A percentile compares a stretch with the other conserved stretches of the same genome.
These are phyloP conservation scores for Parietaria judaica DNA, from an alignment of 306 rosid species.

Conservation along the genomic window DNA sequence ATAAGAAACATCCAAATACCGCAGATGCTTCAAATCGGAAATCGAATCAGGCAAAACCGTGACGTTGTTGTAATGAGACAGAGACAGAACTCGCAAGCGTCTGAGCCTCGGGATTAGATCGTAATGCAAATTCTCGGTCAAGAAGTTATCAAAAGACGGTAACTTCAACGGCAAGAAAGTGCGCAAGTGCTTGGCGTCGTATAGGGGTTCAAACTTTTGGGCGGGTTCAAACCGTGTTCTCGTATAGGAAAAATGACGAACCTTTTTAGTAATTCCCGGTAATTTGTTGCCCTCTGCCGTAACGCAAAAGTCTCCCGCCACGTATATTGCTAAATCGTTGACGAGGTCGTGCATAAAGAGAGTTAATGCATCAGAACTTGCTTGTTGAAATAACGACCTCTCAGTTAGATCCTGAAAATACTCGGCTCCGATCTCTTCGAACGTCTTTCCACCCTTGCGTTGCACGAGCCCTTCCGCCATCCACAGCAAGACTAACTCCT, in stretches of 20 bases:
- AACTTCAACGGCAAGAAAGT: not conserved
- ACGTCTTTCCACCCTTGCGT: not conserved
- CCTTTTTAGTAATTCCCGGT: not conserved
- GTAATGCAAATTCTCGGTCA: not conserved
- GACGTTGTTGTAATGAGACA: not conserved
- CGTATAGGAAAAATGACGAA: conserved; percentile 23
- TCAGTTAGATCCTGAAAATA: conserved; percentile 13
- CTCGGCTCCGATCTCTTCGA: conserved; percentile 19
- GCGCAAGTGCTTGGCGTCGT: not conserved
- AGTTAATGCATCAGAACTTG: not conserved
- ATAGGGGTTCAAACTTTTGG: not conserved
- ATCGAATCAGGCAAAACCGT: conserved; percentile 2
- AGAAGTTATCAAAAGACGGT: not conserved
- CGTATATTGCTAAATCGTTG: conserved; percentile 22
- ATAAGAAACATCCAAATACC: conserved; percentile 13
- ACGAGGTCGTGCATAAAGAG: conserved; percentile 36
- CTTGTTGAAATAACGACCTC: conserved; percentile 4
- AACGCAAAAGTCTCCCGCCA: conserved; percentile 1
- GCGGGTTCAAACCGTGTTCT: not conserved
- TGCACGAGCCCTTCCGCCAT: conserved; percentile 29
- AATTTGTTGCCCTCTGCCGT: not conserved
- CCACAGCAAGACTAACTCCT: conserved; percentile 20
- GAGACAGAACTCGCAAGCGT: conserved; percentile 18
- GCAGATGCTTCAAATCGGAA: conserved; percentile 12
- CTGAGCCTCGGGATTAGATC: not conserved